Evolutionary conservation across 805 yeast species (phyloP), one percentile per base, ranked within the genome.

Genomic region (Saccharomycopsis fodiens): DNA sequence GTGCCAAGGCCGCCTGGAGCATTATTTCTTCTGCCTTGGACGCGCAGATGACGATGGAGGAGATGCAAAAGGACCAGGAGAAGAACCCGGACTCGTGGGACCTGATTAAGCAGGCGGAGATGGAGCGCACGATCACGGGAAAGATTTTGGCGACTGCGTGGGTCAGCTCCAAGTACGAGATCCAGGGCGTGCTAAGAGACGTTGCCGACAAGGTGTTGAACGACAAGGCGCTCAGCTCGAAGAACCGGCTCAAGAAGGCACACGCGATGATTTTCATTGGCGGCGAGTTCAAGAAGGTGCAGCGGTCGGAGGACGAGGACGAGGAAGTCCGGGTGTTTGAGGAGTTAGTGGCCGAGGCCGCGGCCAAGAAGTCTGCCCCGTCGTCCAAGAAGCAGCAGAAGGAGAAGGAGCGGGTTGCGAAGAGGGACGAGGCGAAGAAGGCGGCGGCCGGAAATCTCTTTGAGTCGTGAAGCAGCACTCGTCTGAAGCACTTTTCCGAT

Each of bases 131-230:
- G 46, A 74, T 91, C 52, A 79, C 87, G 45, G 97, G 98, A 20
- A 93, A 91, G 61, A 76, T 93, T 19, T 71, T 93, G 42, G 91
- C 93, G 5, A 88, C 96, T 1, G 94, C 95, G 16, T 93, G 99
- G 99, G 85, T 85, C 19, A 85, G 95, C 34, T 86, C 96, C 17
- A 80, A 84, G 55, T 82, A 79, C 63, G 99, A 93, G 66, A 79
- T 89, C 44, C 81, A 82, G 49, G 72, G 82, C 23, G 80, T 85
- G n/a, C 59, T 85, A 43, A 76, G 93, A 41, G 89, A 82, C 27
- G 88, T 88, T 7, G 85, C 93, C 61, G 93, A 85, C 53, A 72
- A 70, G 48, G 84, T 89, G 4, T 68, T 89, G 38, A 67, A 75
- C 50, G 96, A 91, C 59, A 79, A 80, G 59, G 48, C 62, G 0